Percentiles rank a stretch among this genome's conserved stretches.
Conservation (phyloP, 1,284 basidiomycete genomes). For the Cryptococcus amylolentus region DNA sequence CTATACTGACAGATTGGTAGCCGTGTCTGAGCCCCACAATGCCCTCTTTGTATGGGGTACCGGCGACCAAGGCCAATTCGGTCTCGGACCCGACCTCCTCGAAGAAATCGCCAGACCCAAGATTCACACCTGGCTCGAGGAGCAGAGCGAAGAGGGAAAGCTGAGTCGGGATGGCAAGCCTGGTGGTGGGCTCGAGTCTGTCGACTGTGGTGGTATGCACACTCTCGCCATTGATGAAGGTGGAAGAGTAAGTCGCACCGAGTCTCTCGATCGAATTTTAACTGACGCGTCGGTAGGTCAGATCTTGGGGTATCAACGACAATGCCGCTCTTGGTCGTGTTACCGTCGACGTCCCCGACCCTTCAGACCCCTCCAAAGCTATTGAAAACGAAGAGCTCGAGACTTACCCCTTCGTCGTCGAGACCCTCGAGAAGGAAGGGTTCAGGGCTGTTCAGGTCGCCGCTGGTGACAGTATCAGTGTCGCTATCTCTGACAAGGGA, state of each 20-base stretch:
- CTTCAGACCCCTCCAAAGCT: conserved; percentile 55
- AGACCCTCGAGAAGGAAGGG: conserved; percentile 63
- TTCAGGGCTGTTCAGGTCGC: conserved; percentile 80
- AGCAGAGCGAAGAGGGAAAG: conserved; percentile 45
- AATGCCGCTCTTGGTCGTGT: conserved; percentile 83
- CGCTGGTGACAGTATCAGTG: conserved; percentile 79
- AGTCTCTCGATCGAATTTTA: background rate
- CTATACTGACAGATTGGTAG: background rate
- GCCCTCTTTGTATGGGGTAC: conserved; percentile 73
- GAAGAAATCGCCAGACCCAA: conserved; percentile 69
- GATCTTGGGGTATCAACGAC: conserved; percentile 89
- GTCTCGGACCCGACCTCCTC: conserved; percentile 66
- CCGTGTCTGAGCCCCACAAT: conserved; percentile 20
- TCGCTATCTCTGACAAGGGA: conserved; percentile 72
- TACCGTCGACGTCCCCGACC: conserved; percentile 66
- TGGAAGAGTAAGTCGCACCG: conserved; percentile 65
- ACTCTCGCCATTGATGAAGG: conserved; percentile 77
- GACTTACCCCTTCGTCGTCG: conserved; percentile 67
- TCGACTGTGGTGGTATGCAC: conserved; percentile 79
- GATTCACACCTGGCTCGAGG: conserved; percentile 55
- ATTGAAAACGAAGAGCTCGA: conserved; percentile 76
- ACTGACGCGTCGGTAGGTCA: conserved; percentile 56
- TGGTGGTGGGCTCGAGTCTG: conserved; percentile 64
- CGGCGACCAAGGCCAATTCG: conserved; percentile 85
- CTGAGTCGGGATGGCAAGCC: conserved; percentile 54